phyloP scores from a whole-genome alignment of 768 basidiomycete species.

The Russula foetens region DNA sequence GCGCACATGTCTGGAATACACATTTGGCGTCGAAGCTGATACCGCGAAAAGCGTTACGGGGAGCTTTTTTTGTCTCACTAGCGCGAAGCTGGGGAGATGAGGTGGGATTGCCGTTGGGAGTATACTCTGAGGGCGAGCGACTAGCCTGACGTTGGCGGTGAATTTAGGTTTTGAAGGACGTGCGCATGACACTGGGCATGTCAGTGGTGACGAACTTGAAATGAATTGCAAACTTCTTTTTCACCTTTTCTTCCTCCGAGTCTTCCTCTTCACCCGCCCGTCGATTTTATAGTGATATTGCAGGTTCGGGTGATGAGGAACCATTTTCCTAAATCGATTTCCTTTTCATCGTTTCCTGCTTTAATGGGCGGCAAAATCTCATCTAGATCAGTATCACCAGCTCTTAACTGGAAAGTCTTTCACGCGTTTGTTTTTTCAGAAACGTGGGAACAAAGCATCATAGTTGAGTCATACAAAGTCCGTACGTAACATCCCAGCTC shows the following conservation, averaged over 20 bases:
- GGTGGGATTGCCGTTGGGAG: slow-evolving; percentile 29
- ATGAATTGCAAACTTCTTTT: background rate
- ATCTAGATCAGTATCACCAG: background rate
- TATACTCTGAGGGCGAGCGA: slow-evolving; percentile 40
- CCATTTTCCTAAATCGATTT: background rate
- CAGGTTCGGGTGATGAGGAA: slow-evolving; percentile 15
- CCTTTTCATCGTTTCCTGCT: background rate
- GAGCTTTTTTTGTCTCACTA: slow-evolving; percentile 14
- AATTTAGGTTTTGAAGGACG: background rate
- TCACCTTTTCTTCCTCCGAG: background rate
- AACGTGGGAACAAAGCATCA: too few relatives aligned
- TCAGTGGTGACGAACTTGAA: background rate
- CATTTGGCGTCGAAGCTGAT: slow-evolving; percentile 98
- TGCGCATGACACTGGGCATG: background rate
- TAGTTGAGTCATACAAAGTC: too few relatives aligned
- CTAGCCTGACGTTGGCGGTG: slow-evolving; percentile 32
- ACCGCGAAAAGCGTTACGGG: slow-evolving; percentile 77
- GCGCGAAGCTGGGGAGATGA: slow-evolving; percentile 26
- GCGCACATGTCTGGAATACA: slow-evolving; percentile 96
- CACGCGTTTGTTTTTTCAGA: too few relatives aligned
- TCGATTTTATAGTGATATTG: background rate
- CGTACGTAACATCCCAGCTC: too few relatives aligned
- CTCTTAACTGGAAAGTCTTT: too few relatives aligned
- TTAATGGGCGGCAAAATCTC: too few relatives aligned
- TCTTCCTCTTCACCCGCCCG: slow-evolving; percentile 17